Base-by-base conservation (phyloP, 2,329 filamentous ascomycete species). In the Monosporascus sp. region DNA sequence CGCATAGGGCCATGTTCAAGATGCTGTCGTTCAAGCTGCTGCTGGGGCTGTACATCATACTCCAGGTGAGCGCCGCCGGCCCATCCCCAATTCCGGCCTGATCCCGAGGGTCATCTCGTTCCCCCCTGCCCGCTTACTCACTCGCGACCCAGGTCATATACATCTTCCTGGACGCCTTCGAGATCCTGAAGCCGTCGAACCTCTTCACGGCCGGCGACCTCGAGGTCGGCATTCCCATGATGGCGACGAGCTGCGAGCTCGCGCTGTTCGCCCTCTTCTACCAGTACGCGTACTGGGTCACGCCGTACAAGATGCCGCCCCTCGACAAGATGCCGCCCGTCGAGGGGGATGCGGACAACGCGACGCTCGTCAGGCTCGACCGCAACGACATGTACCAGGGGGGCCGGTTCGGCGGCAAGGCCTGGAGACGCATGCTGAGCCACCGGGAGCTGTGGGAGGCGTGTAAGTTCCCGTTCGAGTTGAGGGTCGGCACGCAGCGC, bases 21-120 rank as follows among this genome's bases (percentile, higher is more conserved):
- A 55, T 68, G 11, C 52, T 62, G 31, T 56, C 60, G 1, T 68
- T 68, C 56, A 64, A 64, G 55, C 54, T 66, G 5, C 56, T 68
- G 27, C 27, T 31, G 9, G 27, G 27, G 9, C 27, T 31, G 9
- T 31, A 31, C n/a, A 62, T 69, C 17, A 60, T 57, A 44, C 43
- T 63, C 24, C 54, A 59, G 45, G 54, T 63, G 3, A 31, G 27
- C 27, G 9, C 27, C 27, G 9, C 27, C 8, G 9, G 27, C 27
- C 27, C 27, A 5, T 31, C 9, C 9, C 27, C 27, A 4, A 11
- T 5, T 31, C 5, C 8, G 27, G 9, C 27, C 9, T 9, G 9
- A 31, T 31, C 27, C 27, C 27, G 27, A 31, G 27, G 27, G 9
- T 11, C 1, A 11, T 31, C 27, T 11, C 5, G 3, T 11, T 11